Conservation (phyloP, 2,329 filamentous ascomycete genomes). For the Intubia oerlemansii region DNA sequence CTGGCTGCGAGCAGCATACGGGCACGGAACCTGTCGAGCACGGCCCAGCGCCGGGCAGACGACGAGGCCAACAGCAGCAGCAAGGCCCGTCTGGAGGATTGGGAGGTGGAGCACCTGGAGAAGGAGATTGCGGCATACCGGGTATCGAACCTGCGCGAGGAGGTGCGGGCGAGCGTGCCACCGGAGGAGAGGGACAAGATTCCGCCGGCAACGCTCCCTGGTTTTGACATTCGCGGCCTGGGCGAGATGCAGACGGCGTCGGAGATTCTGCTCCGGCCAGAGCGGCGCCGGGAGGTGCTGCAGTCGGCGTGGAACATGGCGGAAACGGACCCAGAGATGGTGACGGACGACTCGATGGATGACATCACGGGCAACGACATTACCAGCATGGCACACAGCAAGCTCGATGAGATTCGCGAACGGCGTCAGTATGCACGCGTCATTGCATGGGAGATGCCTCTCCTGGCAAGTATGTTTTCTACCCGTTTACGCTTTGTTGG, state of each 20-base stretch:
- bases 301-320: background rate
- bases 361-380: slow-evolving; percentile 59
- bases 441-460: slow-evolving; percentile 87
- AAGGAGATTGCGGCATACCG: slow-evolving; percentile 1
- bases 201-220: too few relatives aligned
- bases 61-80: background rate
- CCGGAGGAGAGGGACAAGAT: slow-evolving; percentile 2
- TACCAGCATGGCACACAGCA: slow-evolving; percentile 58
- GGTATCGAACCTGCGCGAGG: background rate
- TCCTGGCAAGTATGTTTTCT: slow-evolving; percentile 51
- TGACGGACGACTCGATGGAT: slow-evolving; percentile 19
- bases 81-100: background rate
- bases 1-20: background rate
- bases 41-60: slow-evolving; percentile 1
- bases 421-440: slow-evolving; percentile 72
- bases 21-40: slow-evolving; percentile 3
- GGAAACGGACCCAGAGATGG: background rate
- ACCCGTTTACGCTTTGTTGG: slow-evolving; percentile 7
- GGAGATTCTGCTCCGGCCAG: background rate
- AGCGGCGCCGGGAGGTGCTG: background rate
- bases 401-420: slow-evolving; percentile 76
- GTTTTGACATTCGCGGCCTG: background rate
- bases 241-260: background rate
- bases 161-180: background rate
- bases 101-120: background rate